Evolutionary conservation across 345 rosid genomes (phyloP), one percentile per base, ranked within the genome.

Genomic region (Sonneratia alba): DNA sequence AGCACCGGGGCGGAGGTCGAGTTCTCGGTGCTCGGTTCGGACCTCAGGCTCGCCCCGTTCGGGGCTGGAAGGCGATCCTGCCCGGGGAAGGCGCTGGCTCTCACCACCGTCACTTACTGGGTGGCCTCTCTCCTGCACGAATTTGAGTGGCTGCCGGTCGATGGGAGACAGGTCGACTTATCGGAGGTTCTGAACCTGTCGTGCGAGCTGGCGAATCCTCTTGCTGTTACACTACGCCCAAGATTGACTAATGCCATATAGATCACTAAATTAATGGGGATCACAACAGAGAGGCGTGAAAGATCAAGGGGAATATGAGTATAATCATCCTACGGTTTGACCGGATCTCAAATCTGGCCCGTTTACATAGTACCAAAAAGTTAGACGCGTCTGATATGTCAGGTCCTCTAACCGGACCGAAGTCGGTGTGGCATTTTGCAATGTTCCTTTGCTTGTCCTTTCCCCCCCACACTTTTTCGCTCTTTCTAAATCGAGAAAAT

Each of bases 51-150:
- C 40, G 98, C 98, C 0, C 98, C 98, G 10, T 93, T 93, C 62
- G 98, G 98, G 42, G 91, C 98, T 40, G 97, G 98, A 40, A 84
- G 96, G 63, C 74, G 98, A 68, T 72, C 77, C 21, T 93, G 98
- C 64, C 98, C 98, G 0, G 98, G 98, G 0, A 93, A 91, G 81
- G 78, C 78, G 59, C 67, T 90, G 75, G 98, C 88, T 11, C 67
- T 92, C 43, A 77, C 88, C 1, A 87, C 95, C 12, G 97, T 90
- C 70, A 83, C 70, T 43, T 84, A 83, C 43, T 92, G 95, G 96
- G 81, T 85, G 7, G 98, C 95, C 0, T 76, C 81, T 10, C 70
- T 92, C 18, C n/a, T 92, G 62, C 95, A 89, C 27, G 93, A 90
- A 76, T 89, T 80, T 72, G 77, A 83, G 70, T 90, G 96, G 93